Percentiles rank a stretch among this genome's conserved stretches.
These are phyloP conservation scores for Porodaedalea pini DNA, from an alignment of 1,284 basidiomycete genomes.

Conservation along the genomic window DNA sequence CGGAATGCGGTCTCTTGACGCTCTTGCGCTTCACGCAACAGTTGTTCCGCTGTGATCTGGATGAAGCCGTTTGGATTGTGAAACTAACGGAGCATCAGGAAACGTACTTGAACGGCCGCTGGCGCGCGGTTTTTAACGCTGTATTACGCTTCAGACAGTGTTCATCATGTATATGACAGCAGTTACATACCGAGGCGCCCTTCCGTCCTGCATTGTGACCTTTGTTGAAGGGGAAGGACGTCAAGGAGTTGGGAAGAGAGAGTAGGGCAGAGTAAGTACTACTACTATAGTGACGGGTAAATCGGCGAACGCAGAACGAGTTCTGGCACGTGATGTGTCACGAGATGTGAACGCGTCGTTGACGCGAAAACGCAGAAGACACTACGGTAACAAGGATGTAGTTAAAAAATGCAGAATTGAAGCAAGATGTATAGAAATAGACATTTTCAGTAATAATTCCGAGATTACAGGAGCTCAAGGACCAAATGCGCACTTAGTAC, in stretches of 20 bases:
- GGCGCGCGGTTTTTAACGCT: constrained; percentile 90
- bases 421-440: too few relatives aligned
- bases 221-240: background rate
- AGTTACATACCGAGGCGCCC: constrained; percentile 44
- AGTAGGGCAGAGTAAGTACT: background rate
- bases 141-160: constrained; percentile 38
- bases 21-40: constrained; percentile 96
- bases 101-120: constrained; percentile 79
- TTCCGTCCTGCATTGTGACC: constrained; percentile 37
- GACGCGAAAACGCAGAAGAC: too few relatives aligned
- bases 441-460: too few relatives aligned
- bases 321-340: too few relatives aligned
- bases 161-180: constrained; percentile 10
- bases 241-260: background rate
- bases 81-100: constrained; percentile 6
- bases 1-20: constrained; percentile 89
- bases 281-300: too few relatives aligned
- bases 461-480: too few relatives aligned
- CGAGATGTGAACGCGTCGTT: too few relatives aligned
- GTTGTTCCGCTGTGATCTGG: constrained; percentile 96
- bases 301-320: too few relatives aligned
- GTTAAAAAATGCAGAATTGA: too few relatives aligned
- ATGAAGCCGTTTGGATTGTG: constrained; percentile 17
- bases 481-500: too few relatives aligned
- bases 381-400: too few relatives aligned